phyloP scores from a whole-genome alignment of 2,329 filamentous ascomycete species.

The Arachnopeziza araneosa region DNA sequence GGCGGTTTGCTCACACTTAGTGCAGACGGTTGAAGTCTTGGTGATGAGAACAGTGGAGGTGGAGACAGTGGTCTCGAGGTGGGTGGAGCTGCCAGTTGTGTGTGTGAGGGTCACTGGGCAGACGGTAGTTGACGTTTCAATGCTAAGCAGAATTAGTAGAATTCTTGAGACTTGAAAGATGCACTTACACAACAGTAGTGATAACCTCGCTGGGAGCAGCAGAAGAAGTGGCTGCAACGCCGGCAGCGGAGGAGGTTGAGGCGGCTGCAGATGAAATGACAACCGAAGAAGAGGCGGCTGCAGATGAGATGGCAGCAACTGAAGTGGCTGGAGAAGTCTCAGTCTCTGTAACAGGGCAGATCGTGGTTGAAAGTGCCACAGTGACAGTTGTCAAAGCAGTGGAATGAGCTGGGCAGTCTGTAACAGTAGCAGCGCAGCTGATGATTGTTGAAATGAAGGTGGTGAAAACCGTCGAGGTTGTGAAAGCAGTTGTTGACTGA shows the following conservation, averaged over 20 bases:
- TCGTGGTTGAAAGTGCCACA: slow-evolving; percentile 4
- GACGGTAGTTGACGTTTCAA: slow-evolving; percentile 24
- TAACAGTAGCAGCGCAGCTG: slow-evolving; percentile 40
- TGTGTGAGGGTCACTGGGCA: slow-evolving; percentile 28
- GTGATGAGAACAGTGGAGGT: slow-evolving; percentile 33
- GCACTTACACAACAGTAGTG: slow-evolving; percentile 10
- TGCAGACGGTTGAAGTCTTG: slow-evolving; percentile 29
- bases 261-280: not conserved
- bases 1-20: slow-evolving; percentile 17
- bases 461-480: slow-evolving; percentile 43
- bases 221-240: slow-evolving; percentile 9
- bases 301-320: not conserved
- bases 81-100: slow-evolving; percentile 14
- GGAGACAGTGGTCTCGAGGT: slow-evolving; percentile 16
- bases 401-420: slow-evolving; percentile 43
- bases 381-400: slow-evolving; percentile 15
- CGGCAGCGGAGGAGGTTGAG: slow-evolving; percentile 7
- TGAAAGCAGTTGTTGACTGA: slow-evolving; percentile 5
- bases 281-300: not conserved
- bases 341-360: slow-evolving; percentile 8
- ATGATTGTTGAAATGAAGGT: slow-evolving; percentile 46
- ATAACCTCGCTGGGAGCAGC: slow-evolving; percentile 17
- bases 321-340: not conserved
- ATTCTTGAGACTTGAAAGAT: not conserved
- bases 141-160: not conserved